Conservation (phyloP, 805 yeast species). For the Kuraishia ogatae region DNA sequence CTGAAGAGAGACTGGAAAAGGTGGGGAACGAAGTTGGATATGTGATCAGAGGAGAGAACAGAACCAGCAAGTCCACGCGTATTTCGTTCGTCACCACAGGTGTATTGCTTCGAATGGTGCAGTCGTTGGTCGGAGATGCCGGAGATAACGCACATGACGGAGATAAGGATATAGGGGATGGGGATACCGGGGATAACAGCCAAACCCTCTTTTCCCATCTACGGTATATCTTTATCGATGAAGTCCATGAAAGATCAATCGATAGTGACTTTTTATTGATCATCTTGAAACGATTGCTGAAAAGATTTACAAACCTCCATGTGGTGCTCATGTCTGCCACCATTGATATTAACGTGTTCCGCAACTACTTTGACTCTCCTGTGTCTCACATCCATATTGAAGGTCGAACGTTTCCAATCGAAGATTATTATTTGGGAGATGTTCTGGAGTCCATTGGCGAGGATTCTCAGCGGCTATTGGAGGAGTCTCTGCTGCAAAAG, state of each 20-base stretch:
- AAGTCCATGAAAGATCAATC: conserved; percentile 93
- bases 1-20: conserved; percentile 63
- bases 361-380: conserved; percentile 48
- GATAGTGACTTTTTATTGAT: conserved; percentile 83
- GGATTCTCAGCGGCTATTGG: conserved; percentile 26
- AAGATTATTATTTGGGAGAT: conserved; percentile 65
- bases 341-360: conserved; percentile 62
- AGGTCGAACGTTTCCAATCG: conserved; percentile 90
- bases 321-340: conserved; percentile 92
- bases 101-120: conserved; percentile 80
- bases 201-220: conserved; percentile 43
- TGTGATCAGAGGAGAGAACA: conserved; percentile 83
- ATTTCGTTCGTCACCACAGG: conserved; percentile 91
- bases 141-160: conserved; percentile 6
- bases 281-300: conserved; percentile 54
- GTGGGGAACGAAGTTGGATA: conserved; percentile 82
- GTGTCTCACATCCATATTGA: conserved; percentile 72
- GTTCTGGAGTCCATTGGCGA: conserved; percentile 30
- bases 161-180: too few relatives aligned
- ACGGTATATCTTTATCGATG: conserved; percentile 77
- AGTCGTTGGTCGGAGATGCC: conserved; percentile 29
- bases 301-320: conserved; percentile 44
- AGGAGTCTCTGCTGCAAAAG: neutral
- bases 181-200: too few relatives aligned
- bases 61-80: conserved; percentile 51